Percentiles rank a stretch among this genome's conserved stretches.
phyloP scores from a whole-genome alignment of 2,329 filamentous ascomycete genomes.

The Cordyceps cateniannulata region DNA sequence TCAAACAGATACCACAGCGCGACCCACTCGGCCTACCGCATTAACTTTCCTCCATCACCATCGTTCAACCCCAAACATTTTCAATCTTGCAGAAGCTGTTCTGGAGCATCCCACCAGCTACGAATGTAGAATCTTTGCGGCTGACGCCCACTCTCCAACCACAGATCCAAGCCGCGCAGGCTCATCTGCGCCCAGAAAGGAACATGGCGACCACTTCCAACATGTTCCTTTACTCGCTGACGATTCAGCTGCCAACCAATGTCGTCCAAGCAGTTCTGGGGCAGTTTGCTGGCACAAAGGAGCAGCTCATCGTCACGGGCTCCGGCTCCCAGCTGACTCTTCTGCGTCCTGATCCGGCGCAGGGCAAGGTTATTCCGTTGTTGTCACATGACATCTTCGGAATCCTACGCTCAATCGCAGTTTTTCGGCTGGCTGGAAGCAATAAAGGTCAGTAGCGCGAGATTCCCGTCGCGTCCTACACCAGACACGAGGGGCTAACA shows the following conservation, averaged over 20 bases:
- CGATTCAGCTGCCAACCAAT: constrained; percentile 84
- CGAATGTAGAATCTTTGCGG: constrained; percentile 12
- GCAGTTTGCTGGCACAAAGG: constrained; percentile 92
- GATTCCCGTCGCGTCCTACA: constrained; percentile 24
- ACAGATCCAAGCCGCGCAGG: constrained; percentile 10
- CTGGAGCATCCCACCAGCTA: constrained; percentile 8
- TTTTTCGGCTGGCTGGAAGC: constrained; percentile 88
- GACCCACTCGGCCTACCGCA: constrained; percentile 10
- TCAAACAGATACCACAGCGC: background rate
- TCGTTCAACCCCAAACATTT: constrained; percentile 7
- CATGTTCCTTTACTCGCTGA: constrained; percentile 98
- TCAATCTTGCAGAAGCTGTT: constrained; percentile 9
- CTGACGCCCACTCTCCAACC: constrained; percentile 9
- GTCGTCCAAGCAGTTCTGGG: constrained; percentile 87
- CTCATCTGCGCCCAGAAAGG: constrained; percentile 30
- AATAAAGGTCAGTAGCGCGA: constrained; percentile 74
- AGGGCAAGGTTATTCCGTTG: constrained; percentile 79
- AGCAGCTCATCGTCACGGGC: constrained; percentile 94
- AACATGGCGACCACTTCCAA: constrained; percentile 95
- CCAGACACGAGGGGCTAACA: constrained; percentile 19
- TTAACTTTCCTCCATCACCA: constrained; percentile 14
- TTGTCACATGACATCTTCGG: constrained; percentile 93
- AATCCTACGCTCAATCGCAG: constrained; percentile 82
- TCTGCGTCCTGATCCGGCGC: constrained; percentile 75
- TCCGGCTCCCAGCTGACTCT: constrained; percentile 86